Conservation (phyloP, 352 stramenopile species). For the Blastocystis sp. region DNA sequence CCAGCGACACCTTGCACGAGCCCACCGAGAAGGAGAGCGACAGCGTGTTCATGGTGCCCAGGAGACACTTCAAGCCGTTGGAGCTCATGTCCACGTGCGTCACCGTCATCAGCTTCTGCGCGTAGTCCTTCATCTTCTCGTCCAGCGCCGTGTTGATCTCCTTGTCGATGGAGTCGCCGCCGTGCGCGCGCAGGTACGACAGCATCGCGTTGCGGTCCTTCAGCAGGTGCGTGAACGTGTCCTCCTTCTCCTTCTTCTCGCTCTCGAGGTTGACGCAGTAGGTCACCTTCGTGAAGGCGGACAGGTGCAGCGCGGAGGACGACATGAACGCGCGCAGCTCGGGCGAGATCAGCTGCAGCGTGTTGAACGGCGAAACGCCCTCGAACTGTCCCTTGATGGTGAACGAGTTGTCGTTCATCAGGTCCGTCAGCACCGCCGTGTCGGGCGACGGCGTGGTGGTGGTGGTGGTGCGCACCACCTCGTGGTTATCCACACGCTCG, state of each 20-base stretch:
- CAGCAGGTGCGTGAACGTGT: background rate
- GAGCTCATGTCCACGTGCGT: conserved; percentile 3
- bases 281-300: background rate
- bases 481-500: background rate
- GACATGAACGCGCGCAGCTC: background rate
- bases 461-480: background rate
- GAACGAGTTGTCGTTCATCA: background rate
- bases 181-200: background rate
- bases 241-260: background rate
- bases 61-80: background rate
- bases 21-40: background rate
- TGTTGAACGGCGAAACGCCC: conserved; percentile 4
- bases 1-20: background rate
- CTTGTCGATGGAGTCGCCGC: background rate
- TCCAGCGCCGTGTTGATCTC: background rate
- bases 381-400: background rate
- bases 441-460: background rate
- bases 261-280: background rate
- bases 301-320: background rate
- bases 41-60: background rate
- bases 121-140: background rate
- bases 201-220: background rate
- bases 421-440: background rate
- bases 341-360: background rate
- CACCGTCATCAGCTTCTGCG: conserved; percentile 2